Base-by-base conservation (phyloP, 495 filamentous ascomycete genomes). In the Collariella sp. region DNA sequence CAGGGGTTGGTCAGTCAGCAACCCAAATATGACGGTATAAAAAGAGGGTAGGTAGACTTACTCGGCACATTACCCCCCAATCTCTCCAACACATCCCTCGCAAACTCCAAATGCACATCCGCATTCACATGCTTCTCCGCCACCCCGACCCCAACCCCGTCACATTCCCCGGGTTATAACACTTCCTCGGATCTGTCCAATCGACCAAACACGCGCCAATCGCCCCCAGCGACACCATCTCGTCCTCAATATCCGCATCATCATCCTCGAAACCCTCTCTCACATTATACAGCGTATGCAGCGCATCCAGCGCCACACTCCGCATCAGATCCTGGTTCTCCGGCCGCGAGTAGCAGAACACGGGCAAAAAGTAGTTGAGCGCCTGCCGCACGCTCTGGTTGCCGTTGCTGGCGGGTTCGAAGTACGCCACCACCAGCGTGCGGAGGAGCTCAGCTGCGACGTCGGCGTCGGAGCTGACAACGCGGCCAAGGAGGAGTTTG, bases 121-220 rank as follows among this genome's bases (percentile, higher is more conserved):
- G 79, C 80, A 46, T 83, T 82, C 12, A 81, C 77, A 10, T 73
- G 73, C 58, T 79, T 82, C 61, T 78, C 79, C 29, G 83, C 68
- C 23, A 76, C 82, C 10, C 82, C 80, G 38, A 3, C 26, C 4
- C 15, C 38, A 33, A 75, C 72, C 3, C 39, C 35, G 12, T 45
- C 44, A 39, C 80, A n/a, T n/a, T 73, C 1, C 79, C 83, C 11
- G 88, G 77, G 1, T 83, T 79, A 47, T 93, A 84, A 50, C 90
- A 86, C 62, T 91, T 86, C 18, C 94, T 78, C 50, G 91, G 88
- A 68, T 98, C 93, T 4, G 93, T 97, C 93, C 93, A 98, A 64
- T 98, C 93, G 1, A 89, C 79, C 2, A 98, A 68, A 70, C 93
- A 89, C 3, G 83, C 85, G 24, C 83, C 79, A 31, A 96, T 85